Evolutionary conservation across 192 early-diverging fungal genomes (phyloP).

Genomic region (Backusella westeae): DNA sequence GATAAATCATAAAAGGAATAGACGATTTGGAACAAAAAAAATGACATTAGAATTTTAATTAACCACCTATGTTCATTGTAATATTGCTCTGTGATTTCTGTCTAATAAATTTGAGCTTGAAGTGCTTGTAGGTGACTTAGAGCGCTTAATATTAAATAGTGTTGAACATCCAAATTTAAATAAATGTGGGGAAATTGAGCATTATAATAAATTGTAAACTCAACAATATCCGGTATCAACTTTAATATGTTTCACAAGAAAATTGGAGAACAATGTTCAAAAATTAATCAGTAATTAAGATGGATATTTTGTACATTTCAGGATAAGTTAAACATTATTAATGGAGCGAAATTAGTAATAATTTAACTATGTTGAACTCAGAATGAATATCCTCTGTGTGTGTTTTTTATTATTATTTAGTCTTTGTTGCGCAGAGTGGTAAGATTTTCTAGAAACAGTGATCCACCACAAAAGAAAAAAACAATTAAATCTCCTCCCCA

Average conservation of each 20-base stretch:
- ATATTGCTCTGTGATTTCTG: no score
- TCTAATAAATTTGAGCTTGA: no score
- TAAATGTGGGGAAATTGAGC: neutral
- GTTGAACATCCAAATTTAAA: neutral
- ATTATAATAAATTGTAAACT: neutral
- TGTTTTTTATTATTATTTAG: neutral
- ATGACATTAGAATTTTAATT: neutral
- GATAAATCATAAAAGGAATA: neutral
- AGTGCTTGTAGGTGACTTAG: no score
- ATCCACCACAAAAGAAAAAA: neutral
- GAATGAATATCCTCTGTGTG: neutral
- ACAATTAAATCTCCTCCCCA: neutral
- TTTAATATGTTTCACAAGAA: neutral
- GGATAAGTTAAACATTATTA: neutral
- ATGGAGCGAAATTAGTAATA: neutral
- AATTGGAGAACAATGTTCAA: neutral
- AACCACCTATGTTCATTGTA: no score
- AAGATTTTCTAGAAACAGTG: neutral
- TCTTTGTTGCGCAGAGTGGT: neutral
- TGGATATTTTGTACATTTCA: neutral
- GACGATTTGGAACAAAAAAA: neutral
- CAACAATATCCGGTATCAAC: neutral
- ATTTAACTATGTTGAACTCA: neutral
- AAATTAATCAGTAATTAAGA: neutral
- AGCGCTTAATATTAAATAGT: no score